These are phyloP conservation scores for Brassica nigra DNA, from an alignment of 345 rosid genomes.

Conservation along the genomic window DNA sequence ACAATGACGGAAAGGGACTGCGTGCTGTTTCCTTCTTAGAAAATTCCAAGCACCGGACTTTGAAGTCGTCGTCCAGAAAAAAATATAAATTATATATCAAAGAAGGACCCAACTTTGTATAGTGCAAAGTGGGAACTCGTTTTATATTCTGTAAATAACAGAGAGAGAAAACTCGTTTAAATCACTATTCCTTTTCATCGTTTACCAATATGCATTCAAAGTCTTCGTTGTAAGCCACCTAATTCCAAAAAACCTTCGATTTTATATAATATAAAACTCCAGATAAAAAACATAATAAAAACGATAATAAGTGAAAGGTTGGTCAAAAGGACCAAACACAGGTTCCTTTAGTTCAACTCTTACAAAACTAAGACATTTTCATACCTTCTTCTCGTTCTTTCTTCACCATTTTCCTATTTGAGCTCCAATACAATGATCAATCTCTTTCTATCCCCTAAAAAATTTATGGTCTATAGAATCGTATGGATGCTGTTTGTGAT, in stretches of 20 bases:
- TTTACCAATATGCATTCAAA: conserved; percentile 32
- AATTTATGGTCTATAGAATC: not conserved
- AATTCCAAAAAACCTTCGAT: conserved; percentile 40
- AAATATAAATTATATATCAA: not conserved
- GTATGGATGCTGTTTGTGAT: not conserved
- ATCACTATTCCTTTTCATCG: conserved; percentile 8
- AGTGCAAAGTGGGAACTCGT: conserved; percentile 19
- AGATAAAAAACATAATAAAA: not conserved
- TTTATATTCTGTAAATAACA: conserved; percentile 15
- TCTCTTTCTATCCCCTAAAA: not conserved
- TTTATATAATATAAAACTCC: not conserved
- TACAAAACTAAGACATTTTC: conserved; percentile 25
- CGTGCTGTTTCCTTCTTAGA: not conserved
- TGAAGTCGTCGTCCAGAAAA: conserved; percentile 19
- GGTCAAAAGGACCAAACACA: conserved; percentile 25
- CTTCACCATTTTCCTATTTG: not conserved
- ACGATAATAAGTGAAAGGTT: not conserved
- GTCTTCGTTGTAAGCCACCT: conserved; percentile 43
- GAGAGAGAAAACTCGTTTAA: conserved; percentile 27
- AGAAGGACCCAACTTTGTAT: conserved; percentile 13
- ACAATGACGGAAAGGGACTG: conserved; percentile 5
- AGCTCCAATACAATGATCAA: not conserved
- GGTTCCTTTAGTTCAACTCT: conserved; percentile 24
- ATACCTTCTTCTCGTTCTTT: not conserved
- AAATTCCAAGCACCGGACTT: conserved; percentile 16